Evolutionary conservation across 1,139 yeast genomes (phyloP).

Genomic region (Zygosaccharomyces pseudobailii): DNA sequence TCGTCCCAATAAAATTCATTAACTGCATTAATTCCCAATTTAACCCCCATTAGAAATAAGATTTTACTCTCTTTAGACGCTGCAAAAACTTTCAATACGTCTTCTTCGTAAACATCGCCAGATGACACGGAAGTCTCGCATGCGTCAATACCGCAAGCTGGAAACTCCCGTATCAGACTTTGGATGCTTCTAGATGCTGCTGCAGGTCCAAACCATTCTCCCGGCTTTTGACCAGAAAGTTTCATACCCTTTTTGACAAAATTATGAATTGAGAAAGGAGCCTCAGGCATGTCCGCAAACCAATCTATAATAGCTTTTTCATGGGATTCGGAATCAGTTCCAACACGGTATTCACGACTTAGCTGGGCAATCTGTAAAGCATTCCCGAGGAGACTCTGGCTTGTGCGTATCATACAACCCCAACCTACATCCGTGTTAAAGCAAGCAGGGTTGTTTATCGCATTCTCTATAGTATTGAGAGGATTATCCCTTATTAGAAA

Average conservation of each 20-base stretch:
- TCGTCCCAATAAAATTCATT: slow-evolving; percentile 73
- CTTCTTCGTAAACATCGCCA: slow-evolving; percentile 72
- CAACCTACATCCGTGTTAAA: slow-evolving; percentile 94
- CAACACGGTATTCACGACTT: slow-evolving; percentile 47
- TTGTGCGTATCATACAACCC: slow-evolving; percentile 99
- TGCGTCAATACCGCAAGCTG: slow-evolving; percentile 42
- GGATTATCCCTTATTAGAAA: slow-evolving; percentile 42
- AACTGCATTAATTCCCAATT: slow-evolving; percentile 75
- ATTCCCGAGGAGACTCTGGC: slow-evolving; percentile 85
- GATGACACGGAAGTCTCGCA: slow-evolving; percentile 58
- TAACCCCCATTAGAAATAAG: slow-evolving; percentile 67
- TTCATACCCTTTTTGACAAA: slow-evolving; percentile 72
- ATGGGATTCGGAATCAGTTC: slow-evolving; percentile 9
- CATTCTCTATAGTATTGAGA: slow-evolving; percentile 28
- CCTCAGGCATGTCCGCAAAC: slow-evolving; percentile 61
- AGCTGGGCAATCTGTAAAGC: slow-evolving; percentile 46
- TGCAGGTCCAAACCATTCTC: slow-evolving; percentile 98
- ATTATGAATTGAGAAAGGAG: slow-evolving; percentile 78
- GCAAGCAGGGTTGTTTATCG: slow-evolving; percentile 39
- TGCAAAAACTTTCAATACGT: slow-evolving; percentile 32
- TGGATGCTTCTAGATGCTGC: slow-evolving; percentile 74
- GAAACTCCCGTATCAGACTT: slow-evolving; percentile 43
- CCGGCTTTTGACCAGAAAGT: slow-evolving; percentile 70
- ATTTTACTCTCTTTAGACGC: slow-evolving; percentile 38
- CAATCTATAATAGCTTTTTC: slow-evolving; percentile 43